These are phyloP conservation scores for Fusarium papillatum DNA, from an alignment of 2,329 filamentous ascomycete species.

Conservation along the genomic window DNA sequence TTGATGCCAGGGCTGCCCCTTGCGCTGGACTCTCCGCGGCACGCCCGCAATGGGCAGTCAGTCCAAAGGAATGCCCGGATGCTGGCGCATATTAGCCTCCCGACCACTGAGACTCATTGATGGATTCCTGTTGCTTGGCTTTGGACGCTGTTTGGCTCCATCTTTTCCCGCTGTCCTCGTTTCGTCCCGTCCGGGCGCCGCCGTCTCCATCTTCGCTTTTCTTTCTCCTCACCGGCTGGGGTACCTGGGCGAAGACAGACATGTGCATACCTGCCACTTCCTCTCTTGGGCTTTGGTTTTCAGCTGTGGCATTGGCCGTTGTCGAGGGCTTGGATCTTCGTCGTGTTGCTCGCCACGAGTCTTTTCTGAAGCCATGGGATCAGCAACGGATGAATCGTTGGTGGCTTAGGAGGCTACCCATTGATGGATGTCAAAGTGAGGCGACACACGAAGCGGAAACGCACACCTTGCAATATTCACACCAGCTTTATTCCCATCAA, in stretches of 20 bases:
- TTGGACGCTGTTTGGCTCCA: constrained; percentile 33
- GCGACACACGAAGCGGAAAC: neutral
- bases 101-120: constrained; percentile 18
- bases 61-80: constrained; percentile 29
- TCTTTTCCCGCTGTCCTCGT: constrained; percentile 29
- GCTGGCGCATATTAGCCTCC: constrained; percentile 17
- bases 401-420: neutral
- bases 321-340: neutral
- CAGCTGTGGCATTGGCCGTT: neutral
- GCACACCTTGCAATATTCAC: neutral
- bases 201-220: constrained; percentile 33
- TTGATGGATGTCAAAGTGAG: neutral
- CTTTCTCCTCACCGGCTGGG: constrained; percentile 34
- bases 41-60: constrained; percentile 3
- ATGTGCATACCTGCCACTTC: constrained; percentile 22
- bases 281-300: neutral
- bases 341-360: neutral
- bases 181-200: constrained; percentile 38
- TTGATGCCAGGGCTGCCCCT: constrained; percentile 10
- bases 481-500: neutral
- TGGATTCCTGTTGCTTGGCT: constrained; percentile 28
- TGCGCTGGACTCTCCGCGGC: constrained; percentile 14
- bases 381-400: neutral
- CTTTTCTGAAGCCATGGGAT: neutral
- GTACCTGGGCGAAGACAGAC: constrained; percentile 7